These are phyloP conservation scores for Flagelloscypha sp. DNA, from an alignment of 768 basidiomycete genomes.

Conservation along the genomic window DNA sequence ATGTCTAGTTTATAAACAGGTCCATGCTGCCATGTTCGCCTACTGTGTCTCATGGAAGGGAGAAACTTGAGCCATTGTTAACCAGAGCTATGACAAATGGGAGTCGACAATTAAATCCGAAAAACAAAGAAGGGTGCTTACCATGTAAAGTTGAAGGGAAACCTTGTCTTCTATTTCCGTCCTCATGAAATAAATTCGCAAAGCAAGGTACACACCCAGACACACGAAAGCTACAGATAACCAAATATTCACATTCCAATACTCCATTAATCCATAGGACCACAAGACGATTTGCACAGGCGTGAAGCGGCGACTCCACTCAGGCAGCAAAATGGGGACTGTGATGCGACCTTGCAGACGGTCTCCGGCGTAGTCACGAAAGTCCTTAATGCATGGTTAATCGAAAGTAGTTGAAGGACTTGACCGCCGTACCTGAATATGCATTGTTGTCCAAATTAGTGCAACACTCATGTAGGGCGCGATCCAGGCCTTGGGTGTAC, in stretches of 20 bases:
- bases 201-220: slow-evolving; percentile 2
- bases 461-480: slow-evolving; percentile 8
- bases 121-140: too few species aligned
- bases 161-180: slow-evolving; percentile 3
- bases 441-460: slow-evolving; percentile 18
- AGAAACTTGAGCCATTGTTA: too few species aligned
- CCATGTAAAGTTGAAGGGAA: slow-evolving; percentile 5
- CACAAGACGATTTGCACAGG: slow-evolving; percentile 8
- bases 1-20: too few species aligned
- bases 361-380: slow-evolving; percentile 17
- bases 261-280: slow-evolving; percentile 4
- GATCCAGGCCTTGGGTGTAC: slow-evolving; percentile 5
- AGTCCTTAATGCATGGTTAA: too few species aligned
- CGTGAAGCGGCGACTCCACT: slow-evolving; percentile 7
- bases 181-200: not conserved
- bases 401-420: too few species aligned
- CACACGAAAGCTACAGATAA: not conserved
- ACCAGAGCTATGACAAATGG: too few species aligned
- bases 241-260: not conserved
- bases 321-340: slow-evolving; percentile 12
- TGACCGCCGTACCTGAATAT: too few species aligned
- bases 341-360: slow-evolving; percentile 13
- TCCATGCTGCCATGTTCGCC: too few species aligned
- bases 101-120: too few species aligned
- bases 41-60: too few species aligned